phyloP scores from a whole-genome alignment of 108 stramenopile species.

The Cyclotella sp. region DNA sequence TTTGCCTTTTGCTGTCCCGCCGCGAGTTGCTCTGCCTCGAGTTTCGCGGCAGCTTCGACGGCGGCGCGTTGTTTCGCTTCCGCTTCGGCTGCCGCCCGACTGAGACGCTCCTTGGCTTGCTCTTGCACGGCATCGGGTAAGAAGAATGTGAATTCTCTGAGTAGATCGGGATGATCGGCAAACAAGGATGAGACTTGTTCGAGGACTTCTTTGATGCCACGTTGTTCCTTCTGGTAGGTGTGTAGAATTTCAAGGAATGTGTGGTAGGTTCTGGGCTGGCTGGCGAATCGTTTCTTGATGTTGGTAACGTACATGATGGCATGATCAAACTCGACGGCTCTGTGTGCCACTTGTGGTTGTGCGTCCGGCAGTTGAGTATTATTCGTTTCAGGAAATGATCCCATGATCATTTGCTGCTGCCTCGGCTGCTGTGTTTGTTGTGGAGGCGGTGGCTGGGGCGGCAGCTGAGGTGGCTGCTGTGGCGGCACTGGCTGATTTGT shows the following conservation, averaged over 20 bases:
- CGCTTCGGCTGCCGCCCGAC: constrained; percentile 87
- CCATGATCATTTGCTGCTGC: background rate
- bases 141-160: constrained; percentile 94
- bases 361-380: constrained; percentile 15
- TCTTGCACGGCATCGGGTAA: constrained; percentile 94
- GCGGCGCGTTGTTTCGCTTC: constrained; percentile 79
- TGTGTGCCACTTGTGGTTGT: constrained; percentile 21
- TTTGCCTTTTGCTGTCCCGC: constrained; percentile 37
- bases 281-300: constrained; percentile 92
- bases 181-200: constrained; percentile 91
- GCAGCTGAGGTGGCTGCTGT: constrained; percentile 23
- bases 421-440: constrained; percentile 19
- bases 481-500: constrained; percentile 3
- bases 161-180: constrained; percentile 92
- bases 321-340: constrained; percentile 87
- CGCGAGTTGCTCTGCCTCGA: constrained; percentile 39
- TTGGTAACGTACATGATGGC: constrained; percentile 94
- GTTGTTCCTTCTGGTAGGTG: constrained; percentile 95
- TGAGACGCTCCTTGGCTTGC: constrained; percentile 88
- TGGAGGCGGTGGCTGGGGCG: constrained; percentile 26
- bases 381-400: too few species aligned
- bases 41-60: constrained; percentile 53
- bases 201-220: constrained; percentile 93
- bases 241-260: constrained; percentile 92
- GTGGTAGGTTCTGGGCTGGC: constrained; percentile 88